These are phyloP conservation scores for Lactarius indigo DNA, from an alignment of 768 basidiomycete genomes.

Conservation along the genomic window DNA sequence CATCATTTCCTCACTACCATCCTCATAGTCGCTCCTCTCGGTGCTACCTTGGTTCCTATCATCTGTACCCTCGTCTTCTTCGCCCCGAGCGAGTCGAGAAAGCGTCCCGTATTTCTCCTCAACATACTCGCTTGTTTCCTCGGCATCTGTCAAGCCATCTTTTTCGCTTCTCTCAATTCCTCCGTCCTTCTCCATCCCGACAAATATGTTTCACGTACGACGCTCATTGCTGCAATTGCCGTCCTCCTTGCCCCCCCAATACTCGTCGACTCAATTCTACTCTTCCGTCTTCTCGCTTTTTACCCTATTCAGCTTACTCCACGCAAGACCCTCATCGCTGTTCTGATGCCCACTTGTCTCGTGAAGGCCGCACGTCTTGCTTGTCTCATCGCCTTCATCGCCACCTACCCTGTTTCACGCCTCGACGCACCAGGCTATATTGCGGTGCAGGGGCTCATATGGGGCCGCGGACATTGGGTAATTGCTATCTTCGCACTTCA, in stretches of 20 bases:
- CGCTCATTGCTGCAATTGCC: slow-evolving; percentile 2
- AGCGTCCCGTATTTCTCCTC: slow-evolving; percentile 25
- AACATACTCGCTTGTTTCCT: slow-evolving; percentile 24
- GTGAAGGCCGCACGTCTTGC: slow-evolving; percentile 19
- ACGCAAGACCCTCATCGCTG: slow-evolving; percentile 8
- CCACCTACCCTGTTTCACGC: slow-evolving; percentile 16
- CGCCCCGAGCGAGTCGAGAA: slow-evolving; percentile 15
- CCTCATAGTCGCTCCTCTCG: slow-evolving; percentile 23
- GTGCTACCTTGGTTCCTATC: slow-evolving; percentile 20
- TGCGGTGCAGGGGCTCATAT: slow-evolving; percentile 13
- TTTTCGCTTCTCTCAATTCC: slow-evolving; percentile 5
- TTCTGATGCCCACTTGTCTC: slow-evolving; percentile 12
- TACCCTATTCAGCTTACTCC: slow-evolving; percentile 23
- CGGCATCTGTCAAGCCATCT: slow-evolving; percentile 21
- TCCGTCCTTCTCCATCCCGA: slow-evolving; percentile 12
- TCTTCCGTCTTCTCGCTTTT: slow-evolving; percentile 25
- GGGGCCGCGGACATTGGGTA: slow-evolving; percentile 23
- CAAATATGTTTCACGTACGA: background rate
- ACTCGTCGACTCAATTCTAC: slow-evolving; percentile 22
- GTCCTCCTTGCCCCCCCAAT: slow-evolving; percentile 19
- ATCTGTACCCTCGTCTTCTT: slow-evolving; percentile 22
- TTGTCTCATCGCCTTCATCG: slow-evolving; percentile 18
- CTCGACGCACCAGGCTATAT: slow-evolving; percentile 8
- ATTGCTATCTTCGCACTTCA: slow-evolving; percentile 18
- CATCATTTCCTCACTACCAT: slow-evolving; percentile 19